Evolutionary conservation across 495 filamentous ascomycete genomes (phyloP).

Genomic region (Chaetomidium leptoderma): DNA sequence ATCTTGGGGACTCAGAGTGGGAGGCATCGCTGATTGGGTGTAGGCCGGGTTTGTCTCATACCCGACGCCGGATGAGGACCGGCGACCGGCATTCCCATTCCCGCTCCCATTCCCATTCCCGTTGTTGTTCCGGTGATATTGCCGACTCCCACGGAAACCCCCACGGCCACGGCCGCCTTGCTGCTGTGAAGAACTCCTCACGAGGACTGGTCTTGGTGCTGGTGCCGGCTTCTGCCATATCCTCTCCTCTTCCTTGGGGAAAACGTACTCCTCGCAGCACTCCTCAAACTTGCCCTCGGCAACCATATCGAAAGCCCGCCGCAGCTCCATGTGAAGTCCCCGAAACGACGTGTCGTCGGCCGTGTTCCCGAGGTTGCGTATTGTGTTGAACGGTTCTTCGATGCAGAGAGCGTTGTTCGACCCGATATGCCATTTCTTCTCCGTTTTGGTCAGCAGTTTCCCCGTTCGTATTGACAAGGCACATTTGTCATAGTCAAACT

Average conservation of each 20-base stretch:
- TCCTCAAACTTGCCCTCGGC: conserved; percentile 69
- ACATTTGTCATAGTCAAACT: conserved; percentile 79
- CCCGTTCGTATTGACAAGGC: conserved; percentile 88
- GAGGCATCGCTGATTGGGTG: conserved; percentile 19
- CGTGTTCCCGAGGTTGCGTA: conserved; percentile 94
- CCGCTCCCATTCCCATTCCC: too few relatives aligned
- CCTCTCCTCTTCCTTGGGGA: conserved; percentile 76
- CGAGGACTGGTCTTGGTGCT: conserved; percentile 43
- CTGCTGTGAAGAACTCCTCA: conserved; percentile 53
- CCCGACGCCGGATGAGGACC: conserved; percentile 37
- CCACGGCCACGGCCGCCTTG: conserved; percentile 52
- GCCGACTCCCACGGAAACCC: conserved; percentile 54
- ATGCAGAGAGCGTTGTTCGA: conserved; percentile 83
- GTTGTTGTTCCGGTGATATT: conserved; percentile 45
- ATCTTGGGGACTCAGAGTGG: conserved; percentile 35
- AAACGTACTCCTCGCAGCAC: conserved; percentile 80
- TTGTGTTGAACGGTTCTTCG: conserved; percentile 92
- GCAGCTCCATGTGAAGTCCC: conserved; percentile 83
- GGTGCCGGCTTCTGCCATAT: conserved; percentile 66
- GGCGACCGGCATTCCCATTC: conserved; percentile 40
- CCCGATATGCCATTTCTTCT: conserved; percentile 77
- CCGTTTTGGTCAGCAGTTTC: conserved; percentile 72
- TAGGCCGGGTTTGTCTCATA: conserved; percentile 35
- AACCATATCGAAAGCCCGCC: conserved; percentile 78
- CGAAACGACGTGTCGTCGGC: conserved; percentile 90